Percentiles rank a stretch among this genome's conserved stretches.
Conservation (phyloP, 2,329 filamentous ascomycete species). For the Whalleya microplaca region DNA sequence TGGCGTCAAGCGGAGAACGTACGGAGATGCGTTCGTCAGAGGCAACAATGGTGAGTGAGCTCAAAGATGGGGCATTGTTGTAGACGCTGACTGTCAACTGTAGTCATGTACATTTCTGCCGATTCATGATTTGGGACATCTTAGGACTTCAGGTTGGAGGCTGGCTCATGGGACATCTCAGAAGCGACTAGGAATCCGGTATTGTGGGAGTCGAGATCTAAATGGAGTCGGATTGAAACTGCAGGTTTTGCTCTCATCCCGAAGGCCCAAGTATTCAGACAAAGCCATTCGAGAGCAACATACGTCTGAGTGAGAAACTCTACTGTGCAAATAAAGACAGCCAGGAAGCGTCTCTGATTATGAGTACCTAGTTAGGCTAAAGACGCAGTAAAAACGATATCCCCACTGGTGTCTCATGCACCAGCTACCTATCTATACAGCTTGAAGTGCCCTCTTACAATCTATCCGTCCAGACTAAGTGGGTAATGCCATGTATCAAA, state of each 20-base stretch:
- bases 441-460: constrained; percentile 36
- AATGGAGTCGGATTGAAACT: not conserved
- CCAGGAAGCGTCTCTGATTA: not conserved
- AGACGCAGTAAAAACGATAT: not conserved
- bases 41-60: constrained; percentile 82
- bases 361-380: not conserved
- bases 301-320: constrained; percentile 15
- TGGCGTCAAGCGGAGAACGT: constrained; percentile 78
- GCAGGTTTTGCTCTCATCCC: not conserved
- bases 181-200: not conserved
- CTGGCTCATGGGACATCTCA: not conserved
- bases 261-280: not conserved
- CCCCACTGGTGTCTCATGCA: constrained; percentile 1
- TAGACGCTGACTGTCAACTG: constrained; percentile 20
- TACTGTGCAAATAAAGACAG: not conserved
- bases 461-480: constrained; percentile 63
- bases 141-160: not conserved
- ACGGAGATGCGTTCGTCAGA: constrained; percentile 93
- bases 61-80: constrained; percentile 1
- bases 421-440: constrained; percentile 1
- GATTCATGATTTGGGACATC: constrained; percentile 49
- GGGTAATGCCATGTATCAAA: constrained; percentile 65
- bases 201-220: not conserved
- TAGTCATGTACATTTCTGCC: constrained; percentile 74
- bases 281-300: not conserved